phyloP scores from a whole-genome alignment of 75 land plant genomes.

The Pseudotsuga menziesii region DNA sequence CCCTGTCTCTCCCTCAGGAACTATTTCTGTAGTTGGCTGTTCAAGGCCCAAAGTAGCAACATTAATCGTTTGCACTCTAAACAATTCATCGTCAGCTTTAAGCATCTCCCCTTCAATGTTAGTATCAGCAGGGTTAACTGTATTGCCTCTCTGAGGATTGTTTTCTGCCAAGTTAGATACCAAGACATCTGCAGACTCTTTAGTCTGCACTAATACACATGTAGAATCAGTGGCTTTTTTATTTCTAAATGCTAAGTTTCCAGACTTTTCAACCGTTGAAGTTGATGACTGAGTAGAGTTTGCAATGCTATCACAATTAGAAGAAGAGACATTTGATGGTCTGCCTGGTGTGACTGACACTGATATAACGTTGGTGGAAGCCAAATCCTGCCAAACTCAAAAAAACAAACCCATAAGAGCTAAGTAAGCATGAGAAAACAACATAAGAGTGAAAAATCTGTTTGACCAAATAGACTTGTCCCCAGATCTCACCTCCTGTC shows the following conservation, averaged over 20 bases:
- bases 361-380: neutral
- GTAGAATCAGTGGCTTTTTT: neutral
- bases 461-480: neutral
- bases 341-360: neutral
- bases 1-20: constrained; percentile 2
- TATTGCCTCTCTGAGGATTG: neutral
- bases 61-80: neutral
- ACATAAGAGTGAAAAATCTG: neutral
- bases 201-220: neutral
- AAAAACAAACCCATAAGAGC: neutral
- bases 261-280: neutral
- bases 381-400: constrained; percentile 2
- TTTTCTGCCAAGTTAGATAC: neutral
- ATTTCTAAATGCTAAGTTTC: neutral
- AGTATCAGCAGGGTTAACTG: neutral
- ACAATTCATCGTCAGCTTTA: neutral
- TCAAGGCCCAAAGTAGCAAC: neutral
- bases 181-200: neutral
- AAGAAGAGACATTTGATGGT: neutral
- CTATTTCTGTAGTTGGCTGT: neutral
- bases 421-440: neutral
- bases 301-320: neutral
- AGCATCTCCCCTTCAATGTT: neutral
- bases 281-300: neutral
- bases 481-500: neutral